Evolutionary conservation across 306 rosid species (phyloP).

Genomic region (Dalbergia cultrata): DNA sequence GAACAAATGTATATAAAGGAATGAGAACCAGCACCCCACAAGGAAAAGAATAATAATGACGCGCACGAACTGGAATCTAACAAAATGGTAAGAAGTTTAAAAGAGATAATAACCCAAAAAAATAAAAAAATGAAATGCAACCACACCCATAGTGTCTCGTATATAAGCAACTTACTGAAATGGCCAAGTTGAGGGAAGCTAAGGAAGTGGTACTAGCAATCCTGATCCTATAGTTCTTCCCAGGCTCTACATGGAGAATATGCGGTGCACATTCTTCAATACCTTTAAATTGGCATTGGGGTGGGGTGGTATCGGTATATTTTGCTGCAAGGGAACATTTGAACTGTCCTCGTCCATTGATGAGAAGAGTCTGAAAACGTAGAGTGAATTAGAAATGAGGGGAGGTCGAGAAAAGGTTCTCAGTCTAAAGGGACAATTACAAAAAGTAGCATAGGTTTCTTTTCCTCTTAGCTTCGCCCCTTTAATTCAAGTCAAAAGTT

Average conservation of each 20-base stretch:
- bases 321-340: constrained; percentile 71
- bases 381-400: too few relatives aligned
- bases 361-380: constrained; percentile 58
- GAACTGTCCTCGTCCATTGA: constrained; percentile 88
- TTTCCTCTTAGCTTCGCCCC: background rate
- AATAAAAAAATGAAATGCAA: background rate
- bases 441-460: background rate
- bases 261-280: constrained; percentile 64
- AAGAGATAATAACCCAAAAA: background rate
- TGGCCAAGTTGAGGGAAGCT: constrained; percentile 78
- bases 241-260: constrained; percentile 62
- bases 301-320: constrained; percentile 7
- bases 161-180: constrained; percentile 49
- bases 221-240: constrained; percentile 67
- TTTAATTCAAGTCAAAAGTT: background rate
- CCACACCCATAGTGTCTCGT: too few relatives aligned
- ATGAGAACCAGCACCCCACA: background rate
- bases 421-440: background rate
- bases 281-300: constrained; percentile 57
- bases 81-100: background rate
- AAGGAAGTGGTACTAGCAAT: constrained; percentile 76
- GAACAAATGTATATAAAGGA: too few relatives aligned
- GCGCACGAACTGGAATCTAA: background rate
- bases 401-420: background rate
- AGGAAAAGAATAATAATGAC: background rate